Conservation (phyloP, 495 filamentous ascomycete genomes). For the Acidiella bohemica region DNA sequence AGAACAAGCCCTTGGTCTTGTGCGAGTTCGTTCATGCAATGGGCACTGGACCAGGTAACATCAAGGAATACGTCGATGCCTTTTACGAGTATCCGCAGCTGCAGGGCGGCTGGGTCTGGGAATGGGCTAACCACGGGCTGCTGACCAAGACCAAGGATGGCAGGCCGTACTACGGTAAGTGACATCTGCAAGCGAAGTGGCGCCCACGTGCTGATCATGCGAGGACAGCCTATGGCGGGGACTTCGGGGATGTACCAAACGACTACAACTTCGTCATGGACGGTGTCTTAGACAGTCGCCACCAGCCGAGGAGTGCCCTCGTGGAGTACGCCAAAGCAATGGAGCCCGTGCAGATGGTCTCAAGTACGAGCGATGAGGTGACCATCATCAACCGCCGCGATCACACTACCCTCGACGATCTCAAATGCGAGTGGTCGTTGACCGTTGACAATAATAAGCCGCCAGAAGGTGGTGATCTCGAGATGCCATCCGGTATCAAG, state of each 20-base stretch:
- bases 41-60: slow-evolving; percentile 56
- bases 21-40: slow-evolving; percentile 61
- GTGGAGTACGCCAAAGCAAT: slow-evolving; percentile 49
- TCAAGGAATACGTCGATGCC: slow-evolving; percentile 50
- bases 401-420: slow-evolving; percentile 4
- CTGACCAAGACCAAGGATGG: slow-evolving; percentile 38
- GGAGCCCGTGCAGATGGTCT: slow-evolving; percentile 36
- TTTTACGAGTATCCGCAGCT: slow-evolving; percentile 44
- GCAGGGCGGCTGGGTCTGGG: slow-evolving; percentile 61
- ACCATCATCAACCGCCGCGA: slow-evolving; percentile 7
- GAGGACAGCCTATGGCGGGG: slow-evolving; percentile 59
- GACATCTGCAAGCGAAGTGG: no score
- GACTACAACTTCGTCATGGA: slow-evolving; percentile 55
- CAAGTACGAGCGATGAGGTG: not conserved
- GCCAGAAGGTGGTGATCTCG: not conserved
- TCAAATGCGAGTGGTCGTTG: slow-evolving; percentile 5
- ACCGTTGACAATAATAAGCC: not conserved
- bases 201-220: no score
- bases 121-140: slow-evolving; percentile 61
- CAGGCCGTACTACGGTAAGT: slow-evolving; percentile 44
- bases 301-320: slow-evolving; percentile 45
- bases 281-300: slow-evolving; percentile 44
- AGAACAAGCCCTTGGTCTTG: slow-evolving; percentile 47
- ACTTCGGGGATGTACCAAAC: slow-evolving; percentile 53
- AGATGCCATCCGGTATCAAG: not conserved